Base-by-base conservation (phyloP, 352 stramenopile species). In the Pythium coloratum region DNA sequence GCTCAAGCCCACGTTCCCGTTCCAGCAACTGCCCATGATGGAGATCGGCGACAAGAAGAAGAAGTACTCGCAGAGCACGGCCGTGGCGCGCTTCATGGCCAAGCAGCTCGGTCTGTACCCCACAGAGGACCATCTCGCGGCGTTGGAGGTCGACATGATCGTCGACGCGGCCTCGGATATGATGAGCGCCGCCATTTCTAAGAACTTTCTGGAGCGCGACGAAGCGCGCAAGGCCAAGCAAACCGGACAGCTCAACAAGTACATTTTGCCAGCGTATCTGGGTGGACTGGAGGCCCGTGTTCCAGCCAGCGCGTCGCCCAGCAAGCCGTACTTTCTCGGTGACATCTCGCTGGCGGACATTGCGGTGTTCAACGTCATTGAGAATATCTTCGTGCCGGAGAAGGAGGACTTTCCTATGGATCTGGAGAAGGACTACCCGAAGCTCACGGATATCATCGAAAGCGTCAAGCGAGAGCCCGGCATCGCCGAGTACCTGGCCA, bases 1-100 rank as follows among this genome's bases (percentile, higher is more conserved):
- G 40, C 42, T 67, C 64, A 84, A 84, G 58, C 69, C 75, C 9
- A 69, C 46, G 28, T 70, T 77, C 44, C 78, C 77, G 18, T 81
- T 86, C 47, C 70, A 72, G 16, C 70, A 81, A 58, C 56, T 85
- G 24, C 78, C 78, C 24, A 70, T 77, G 53, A 64, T 87, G 55
- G 75, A 85, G 64, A 77, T 87, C 46, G 67, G 80, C 6, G 75
- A 68, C 36, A 24, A 24, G 20, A 24, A 24, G 20, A 59, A 69
- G 34, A 59, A 50, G 58, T 83, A 81, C 54, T 55, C 65, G 7
- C 72, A 82, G 34, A 80, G 66, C 53, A 44, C 76, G 26, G 75
- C 79, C 26, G 75, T 87, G 28, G 69, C 75, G 12, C 76, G 75
- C 24, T 86, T 78, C 61, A 72, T 76, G 30, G 75, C 77, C 28